These are phyloP conservation scores for Chrysoporthe austroafricana DNA, from an alignment of 2,329 filamentous ascomycete species.

Conservation along the genomic window DNA sequence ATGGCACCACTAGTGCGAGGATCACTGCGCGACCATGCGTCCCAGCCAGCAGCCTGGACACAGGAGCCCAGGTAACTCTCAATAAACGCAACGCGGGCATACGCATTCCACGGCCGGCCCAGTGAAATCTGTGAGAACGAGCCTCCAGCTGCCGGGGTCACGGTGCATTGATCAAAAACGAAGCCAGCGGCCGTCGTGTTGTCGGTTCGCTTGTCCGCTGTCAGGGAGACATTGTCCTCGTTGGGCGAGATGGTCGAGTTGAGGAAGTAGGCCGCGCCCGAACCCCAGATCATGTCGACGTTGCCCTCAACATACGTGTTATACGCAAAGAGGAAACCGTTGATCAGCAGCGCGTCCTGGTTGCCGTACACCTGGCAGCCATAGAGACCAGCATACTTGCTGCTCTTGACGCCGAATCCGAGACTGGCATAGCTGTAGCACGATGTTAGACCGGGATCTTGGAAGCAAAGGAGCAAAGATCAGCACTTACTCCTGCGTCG, in stretches of 20 bases:
- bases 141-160: conserved; percentile 35
- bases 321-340: conserved; percentile 43
- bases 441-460: not conserved
- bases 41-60: conserved; percentile 53
- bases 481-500: conserved; percentile 32
- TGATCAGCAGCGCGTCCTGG: conserved; percentile 43
- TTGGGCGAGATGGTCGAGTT: conserved; percentile 39
- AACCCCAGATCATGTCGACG: conserved; percentile 48
- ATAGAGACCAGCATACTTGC: conserved; percentile 43
- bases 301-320: conserved; percentile 45
- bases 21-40: conserved; percentile 46
- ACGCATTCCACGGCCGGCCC: conserved; percentile 33
- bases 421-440: conserved; percentile 39
- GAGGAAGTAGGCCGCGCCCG: conserved; percentile 48
- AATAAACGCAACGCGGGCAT: conserved; percentile 34
- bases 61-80: conserved; percentile 47
- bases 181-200: conserved; percentile 42
- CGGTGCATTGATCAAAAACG: conserved; percentile 40
- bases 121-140: conserved; percentile 30
- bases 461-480: not conserved
- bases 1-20: conserved; percentile 48
- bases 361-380: conserved; percentile 39
- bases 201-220: conserved; percentile 43
- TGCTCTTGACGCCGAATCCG: conserved; percentile 45
- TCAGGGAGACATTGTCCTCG: conserved; percentile 37